Percentiles rank a stretch among this genome's conserved stretches.
phyloP scores from a whole-genome alignment of 352 stramenopile species.

The Aphanomyces cochlioides region DNA sequence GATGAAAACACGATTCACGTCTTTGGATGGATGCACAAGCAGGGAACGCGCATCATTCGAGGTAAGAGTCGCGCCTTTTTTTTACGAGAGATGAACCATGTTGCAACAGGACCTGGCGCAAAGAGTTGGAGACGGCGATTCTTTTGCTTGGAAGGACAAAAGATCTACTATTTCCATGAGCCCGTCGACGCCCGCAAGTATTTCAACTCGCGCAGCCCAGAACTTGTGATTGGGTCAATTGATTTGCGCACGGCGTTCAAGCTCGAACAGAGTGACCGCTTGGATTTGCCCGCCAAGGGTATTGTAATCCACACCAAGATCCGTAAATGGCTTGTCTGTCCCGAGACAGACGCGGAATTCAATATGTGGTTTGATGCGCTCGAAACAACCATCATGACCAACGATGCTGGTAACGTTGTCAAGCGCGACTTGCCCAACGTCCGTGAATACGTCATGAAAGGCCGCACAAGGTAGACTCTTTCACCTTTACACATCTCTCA shows the following conservation, averaged over 20 bases:
- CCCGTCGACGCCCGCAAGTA: conserved; percentile 82
- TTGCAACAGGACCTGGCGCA: conserved; percentile 45
- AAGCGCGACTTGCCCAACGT: conserved; percentile 79
- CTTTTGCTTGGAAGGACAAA: conserved; percentile 76
- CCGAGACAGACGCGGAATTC: conserved; percentile 76
- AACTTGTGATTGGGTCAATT: conserved; percentile 71
- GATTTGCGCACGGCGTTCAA: conserved; percentile 76
- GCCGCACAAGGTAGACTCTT: conserved; percentile 36
- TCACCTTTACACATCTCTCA: neutral
- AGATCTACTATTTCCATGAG: conserved; percentile 86
- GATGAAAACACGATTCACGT: conserved; percentile 52
- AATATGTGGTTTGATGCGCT: conserved; percentile 79
- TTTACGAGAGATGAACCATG: neutral
- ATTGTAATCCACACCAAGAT: conserved; percentile 75
- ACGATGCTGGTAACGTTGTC: conserved; percentile 63
- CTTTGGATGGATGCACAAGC: conserved; percentile 84
- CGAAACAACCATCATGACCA: conserved; percentile 71
- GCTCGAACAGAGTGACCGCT: conserved; percentile 64
- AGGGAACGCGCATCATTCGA: conserved; percentile 76
- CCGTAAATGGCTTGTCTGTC: conserved; percentile 69
- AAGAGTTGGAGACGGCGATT: conserved; percentile 80
- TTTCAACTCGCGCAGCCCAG: conserved; percentile 73
- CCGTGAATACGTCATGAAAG: conserved; percentile 74
- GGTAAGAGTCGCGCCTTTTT: conserved; percentile 25
- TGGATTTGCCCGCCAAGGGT: conserved; percentile 61